Evolutionary conservation across 2,329 filamentous ascomycete genomes (phyloP), one percentile per base, ranked within the genome.

Genomic region (Zasmidium angulare): DNA sequence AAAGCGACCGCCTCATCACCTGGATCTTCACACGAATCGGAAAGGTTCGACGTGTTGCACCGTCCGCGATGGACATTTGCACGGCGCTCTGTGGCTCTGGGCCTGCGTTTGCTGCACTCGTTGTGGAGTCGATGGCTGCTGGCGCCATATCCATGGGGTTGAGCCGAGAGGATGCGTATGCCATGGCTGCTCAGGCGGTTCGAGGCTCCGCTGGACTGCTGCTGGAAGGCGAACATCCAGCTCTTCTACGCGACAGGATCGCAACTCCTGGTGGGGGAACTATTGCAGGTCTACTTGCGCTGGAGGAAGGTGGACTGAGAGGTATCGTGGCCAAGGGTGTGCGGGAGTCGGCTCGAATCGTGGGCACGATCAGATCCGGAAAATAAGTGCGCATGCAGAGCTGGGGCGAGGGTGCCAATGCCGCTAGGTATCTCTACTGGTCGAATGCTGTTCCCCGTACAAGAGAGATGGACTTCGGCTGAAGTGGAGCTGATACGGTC

Each of bases 111-210:
- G 90, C 90, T 66, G 84, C 89, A 0, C 79, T 93, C 47, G 82
- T 93, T 68, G 80, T 91, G 17, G 90, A 93, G 75, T 88, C 88
- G 6, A 83, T 89, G 49, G 86, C 89, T 14, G 89, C 93, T 67
- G 90, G 89, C 6, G 89, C 86, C 2, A 88, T 93, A 1, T 89
- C 89, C 14, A 90, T 91, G 86, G 90, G 90, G 0, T 71, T 93
- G 29, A 88, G 89, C 2, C 81, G 89, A 50, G 83, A 82, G 1
- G 89, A 92, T 71, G 89, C 89, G 0, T 86, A 87, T 71, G 78
- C 84, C 61, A 92, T 93, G 89, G 89, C 89, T 23, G 87, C 89
- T 1, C 90, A 93, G 78, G 86, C 86, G 12, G 91, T 92, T 87
- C 82, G 84, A 65, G 90, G 90, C 21, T 86, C 88, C 0, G 87